Conservation (phyloP, 495 filamentous ascomycete species). For the Penicillium longicatenatum region DNA sequence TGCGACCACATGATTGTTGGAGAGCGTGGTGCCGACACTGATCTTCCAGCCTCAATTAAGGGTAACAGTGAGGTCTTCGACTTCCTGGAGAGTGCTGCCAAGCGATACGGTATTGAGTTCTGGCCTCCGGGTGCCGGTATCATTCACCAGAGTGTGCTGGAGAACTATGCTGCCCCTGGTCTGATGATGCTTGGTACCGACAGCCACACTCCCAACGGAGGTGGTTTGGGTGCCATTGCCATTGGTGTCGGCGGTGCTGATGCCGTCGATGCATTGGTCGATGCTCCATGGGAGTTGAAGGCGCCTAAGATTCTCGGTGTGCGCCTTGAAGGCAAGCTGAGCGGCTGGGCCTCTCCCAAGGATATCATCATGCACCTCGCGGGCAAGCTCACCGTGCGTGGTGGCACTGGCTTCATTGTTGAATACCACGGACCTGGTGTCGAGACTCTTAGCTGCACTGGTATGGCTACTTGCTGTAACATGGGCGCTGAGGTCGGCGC, state of each 20-base stretch:
- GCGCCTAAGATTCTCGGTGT: constrained; percentile 90
- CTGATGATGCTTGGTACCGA: constrained; percentile 99
- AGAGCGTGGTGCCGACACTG: constrained; percentile 78
- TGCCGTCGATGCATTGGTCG: constrained; percentile 94
- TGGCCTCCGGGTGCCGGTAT: constrained; percentile 99
- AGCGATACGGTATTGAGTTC: constrained; percentile 97
- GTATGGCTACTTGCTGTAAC: constrained; percentile 90
- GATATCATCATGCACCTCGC: constrained; percentile 91
- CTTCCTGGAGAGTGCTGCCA: constrained; percentile 90
- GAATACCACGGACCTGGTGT: constrained; percentile 93
- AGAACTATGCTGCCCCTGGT: constrained; percentile 97
- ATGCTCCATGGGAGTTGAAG: constrained; percentile 96
- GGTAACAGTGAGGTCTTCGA: constrained; percentile 98
- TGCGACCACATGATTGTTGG: constrained; percentile 99
- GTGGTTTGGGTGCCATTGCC: constrained; percentile 89
- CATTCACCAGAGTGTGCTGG: constrained; percentile 96
- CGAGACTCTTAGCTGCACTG: constrained; percentile 84
- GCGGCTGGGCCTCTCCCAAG: constrained; percentile 91
- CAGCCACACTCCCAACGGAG: constrained; percentile 95
- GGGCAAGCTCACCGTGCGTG: constrained; percentile 87
- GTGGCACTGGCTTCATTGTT: constrained; percentile 91
- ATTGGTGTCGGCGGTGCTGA: constrained; percentile 98
- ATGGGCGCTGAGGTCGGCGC: constrained; percentile 95
- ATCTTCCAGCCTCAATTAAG: constrained; percentile 82
- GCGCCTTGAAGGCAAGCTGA: constrained; percentile 77